Conservation (phyloP, 2,329 filamentous ascomycete species). For the Bipolaris zeicola region DNA sequence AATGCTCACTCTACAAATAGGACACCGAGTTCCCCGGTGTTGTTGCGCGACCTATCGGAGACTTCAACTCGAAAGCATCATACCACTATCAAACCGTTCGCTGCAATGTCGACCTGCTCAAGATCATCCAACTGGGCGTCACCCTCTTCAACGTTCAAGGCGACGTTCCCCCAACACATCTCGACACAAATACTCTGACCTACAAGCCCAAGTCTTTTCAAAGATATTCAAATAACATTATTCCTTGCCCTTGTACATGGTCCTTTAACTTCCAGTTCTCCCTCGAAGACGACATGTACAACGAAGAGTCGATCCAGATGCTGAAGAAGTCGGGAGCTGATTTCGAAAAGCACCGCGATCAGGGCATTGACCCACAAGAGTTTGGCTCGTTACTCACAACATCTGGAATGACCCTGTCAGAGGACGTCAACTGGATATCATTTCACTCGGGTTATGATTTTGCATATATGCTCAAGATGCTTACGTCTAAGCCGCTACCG, state of each 20-base stretch:
- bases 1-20: constrained; percentile 54
- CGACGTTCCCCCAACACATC: constrained; percentile 77
- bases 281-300: constrained; percentile 95
- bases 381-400: constrained; percentile 91
- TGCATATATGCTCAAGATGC: constrained; percentile 92
- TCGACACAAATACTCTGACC: constrained; percentile 54
- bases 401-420: constrained; percentile 85
- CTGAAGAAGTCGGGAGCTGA: constrained; percentile 91
- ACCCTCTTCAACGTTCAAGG: constrained; percentile 92
- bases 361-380: constrained; percentile 86
- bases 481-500: constrained; percentile 81
- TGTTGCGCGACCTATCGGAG: constrained; percentile 91
- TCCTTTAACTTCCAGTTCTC: constrained; percentile 99
- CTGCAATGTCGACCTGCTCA: constrained; percentile 95
- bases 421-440: constrained; percentile 93
- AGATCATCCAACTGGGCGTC: constrained; percentile 95
- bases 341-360: constrained; percentile 79
- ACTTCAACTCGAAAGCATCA: constrained; percentile 92
- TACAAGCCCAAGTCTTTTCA: constrained; percentile 53
- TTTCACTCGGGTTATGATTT: constrained; percentile 99
- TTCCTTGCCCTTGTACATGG: constrained; percentile 87
- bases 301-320: constrained; percentile 90
- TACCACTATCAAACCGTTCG: constrained; percentile 98
- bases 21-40: constrained; percentile 99
- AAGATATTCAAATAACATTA: constrained; percentile 58